These are phyloP conservation scores for Ascoidea asiatica DNA, from an alignment of 805 yeast species.

Conservation along the genomic window DNA sequence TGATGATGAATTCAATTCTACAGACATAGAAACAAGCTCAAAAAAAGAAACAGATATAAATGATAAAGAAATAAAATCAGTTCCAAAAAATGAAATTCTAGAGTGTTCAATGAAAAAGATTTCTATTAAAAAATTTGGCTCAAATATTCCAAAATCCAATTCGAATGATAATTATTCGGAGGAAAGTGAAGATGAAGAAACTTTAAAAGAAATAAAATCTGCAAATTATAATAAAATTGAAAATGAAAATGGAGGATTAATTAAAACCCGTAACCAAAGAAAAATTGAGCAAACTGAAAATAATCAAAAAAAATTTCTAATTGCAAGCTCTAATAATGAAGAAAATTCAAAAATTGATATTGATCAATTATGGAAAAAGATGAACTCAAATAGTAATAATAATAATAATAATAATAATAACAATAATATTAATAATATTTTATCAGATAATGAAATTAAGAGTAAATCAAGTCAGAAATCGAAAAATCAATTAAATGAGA, in stretches of 20 bases:
- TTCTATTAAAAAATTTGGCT: no score
- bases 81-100: no score
- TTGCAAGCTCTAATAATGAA: conserved; percentile 11
- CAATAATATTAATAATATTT: conserved; percentile 3
- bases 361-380: conserved; percentile 39
- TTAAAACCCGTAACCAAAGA: conserved; percentile 58
- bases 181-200: conserved; percentile 10
- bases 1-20: no score
- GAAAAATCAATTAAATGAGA: neutral
- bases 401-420: conserved; percentile 2
- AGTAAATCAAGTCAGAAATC: neutral
- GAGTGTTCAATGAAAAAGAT: no score
- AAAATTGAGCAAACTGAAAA: conserved; percentile 22
- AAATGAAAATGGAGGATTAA: conserved; percentile 44
- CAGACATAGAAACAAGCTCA: neutral
- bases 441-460: conserved; percentile 8
- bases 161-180: no score
- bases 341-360: conserved; percentile 26
- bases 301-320: conserved; percentile 17
- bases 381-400: conserved; percentile 23
- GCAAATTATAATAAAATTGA: conserved; percentile 40
- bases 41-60: neutral
- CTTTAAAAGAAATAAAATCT: conserved; percentile 11
- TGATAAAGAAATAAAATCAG: no score
- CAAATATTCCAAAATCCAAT: no score